A percentile compares a stretch with the other conserved stretches of the same genome.
Evolutionary conservation across 441 rosid species (phyloP).

Genomic region (Erodium moschatum): DNA sequence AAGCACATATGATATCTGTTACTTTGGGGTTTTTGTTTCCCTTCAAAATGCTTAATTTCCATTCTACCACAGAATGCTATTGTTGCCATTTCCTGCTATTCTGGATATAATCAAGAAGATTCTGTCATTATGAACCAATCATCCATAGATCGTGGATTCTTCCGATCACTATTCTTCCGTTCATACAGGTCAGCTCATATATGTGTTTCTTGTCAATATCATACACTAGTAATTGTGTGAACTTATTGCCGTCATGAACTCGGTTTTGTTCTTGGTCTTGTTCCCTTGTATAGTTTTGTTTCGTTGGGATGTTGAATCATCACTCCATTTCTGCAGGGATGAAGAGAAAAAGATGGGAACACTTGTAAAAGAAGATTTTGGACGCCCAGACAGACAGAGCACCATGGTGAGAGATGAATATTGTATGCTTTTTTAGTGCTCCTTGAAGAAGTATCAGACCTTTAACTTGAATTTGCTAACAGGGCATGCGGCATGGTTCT

Average conservation of each 20-base stretch:
- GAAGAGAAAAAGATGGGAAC: constrained; percentile 99
- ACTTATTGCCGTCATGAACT: neutral
- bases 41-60: constrained; percentile 11
- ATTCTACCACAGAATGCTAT: constrained; percentile 62
- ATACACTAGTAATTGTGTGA: neutral
- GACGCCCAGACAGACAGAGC: constrained; percentile 80
- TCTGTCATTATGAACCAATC: constrained; percentile 99
- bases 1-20: constrained; percentile 20
- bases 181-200: constrained; percentile 57
- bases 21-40: neutral
- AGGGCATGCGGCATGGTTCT: constrained; percentile 99
- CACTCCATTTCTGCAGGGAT: constrained; percentile 45
- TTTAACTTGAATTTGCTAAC: constrained; percentile 25
- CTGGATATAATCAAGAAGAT: constrained; percentile 99
- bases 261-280: constrained; percentile 9
- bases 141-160: constrained; percentile 94
- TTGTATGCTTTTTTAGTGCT: constrained; percentile 4
- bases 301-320: neutral
- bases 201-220: neutral
- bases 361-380: constrained; percentile 96
- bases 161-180: constrained; percentile 88
- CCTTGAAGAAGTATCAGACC: constrained; percentile 13
- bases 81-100: constrained; percentile 91
- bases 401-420: constrained; percentile 56
- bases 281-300: constrained; percentile 11